phyloP scores from a whole-genome alignment of 2,329 filamentous ascomycete genomes.

The Cytospora chrysosperma region DNA sequence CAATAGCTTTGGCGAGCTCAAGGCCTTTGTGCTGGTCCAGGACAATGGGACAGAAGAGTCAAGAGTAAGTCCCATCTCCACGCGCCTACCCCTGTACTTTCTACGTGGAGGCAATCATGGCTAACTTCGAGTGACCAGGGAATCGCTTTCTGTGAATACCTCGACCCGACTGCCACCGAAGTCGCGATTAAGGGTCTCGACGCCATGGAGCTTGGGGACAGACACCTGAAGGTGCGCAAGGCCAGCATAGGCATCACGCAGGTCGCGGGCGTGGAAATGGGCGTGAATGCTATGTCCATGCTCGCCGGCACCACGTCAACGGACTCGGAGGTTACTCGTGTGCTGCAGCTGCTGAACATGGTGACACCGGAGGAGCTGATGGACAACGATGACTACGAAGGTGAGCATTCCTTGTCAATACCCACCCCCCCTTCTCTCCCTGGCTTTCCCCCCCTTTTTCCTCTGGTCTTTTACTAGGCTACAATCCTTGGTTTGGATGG shows the following conservation, averaged over 20 bases:
- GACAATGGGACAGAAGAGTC: constrained; percentile 84
- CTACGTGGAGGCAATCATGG: background rate
- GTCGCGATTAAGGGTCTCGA: constrained; percentile 89
- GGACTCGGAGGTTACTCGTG: constrained; percentile 76
- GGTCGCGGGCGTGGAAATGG: constrained; percentile 86
- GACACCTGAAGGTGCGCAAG: constrained; percentile 78
- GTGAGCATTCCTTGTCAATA: constrained; percentile 51
- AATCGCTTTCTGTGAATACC: constrained; percentile 95
- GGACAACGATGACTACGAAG: constrained; percentile 93
- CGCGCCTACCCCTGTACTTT: background rate
- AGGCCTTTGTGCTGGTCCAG: constrained; percentile 87
- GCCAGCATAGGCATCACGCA: constrained; percentile 95
- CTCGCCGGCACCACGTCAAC: constrained; percentile 84
- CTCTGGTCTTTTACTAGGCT: background rate
- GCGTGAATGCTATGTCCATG: constrained; percentile 96
- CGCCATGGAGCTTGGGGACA: constrained; percentile 88
- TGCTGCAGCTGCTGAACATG: constrained; percentile 96
- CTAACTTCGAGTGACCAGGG: constrained; percentile 57
- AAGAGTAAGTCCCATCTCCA: constrained; percentile 58
- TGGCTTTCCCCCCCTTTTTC: background rate
- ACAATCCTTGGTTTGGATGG: background rate
- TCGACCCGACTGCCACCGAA: constrained; percentile 72
- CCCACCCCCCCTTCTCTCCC: too few species aligned
- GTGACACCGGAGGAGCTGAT: constrained; percentile 93
- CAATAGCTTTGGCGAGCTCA: constrained; percentile 87